Evolutionary conservation across 768 basidiomycete species (phyloP).

Genomic region (Hericium coralloides): DNA sequence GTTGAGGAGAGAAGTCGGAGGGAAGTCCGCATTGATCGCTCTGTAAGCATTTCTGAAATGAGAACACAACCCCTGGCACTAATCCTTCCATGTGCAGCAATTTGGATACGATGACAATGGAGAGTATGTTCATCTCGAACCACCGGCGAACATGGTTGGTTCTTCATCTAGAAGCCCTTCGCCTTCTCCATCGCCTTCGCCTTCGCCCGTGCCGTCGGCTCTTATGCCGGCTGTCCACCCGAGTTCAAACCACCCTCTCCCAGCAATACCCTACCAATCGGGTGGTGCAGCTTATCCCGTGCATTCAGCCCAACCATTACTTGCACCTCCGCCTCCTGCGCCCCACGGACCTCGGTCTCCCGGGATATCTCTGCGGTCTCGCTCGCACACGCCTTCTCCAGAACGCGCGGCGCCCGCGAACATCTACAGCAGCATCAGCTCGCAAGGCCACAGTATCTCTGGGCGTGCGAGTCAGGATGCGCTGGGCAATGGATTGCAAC

Average conservation of each 20-base stretch:
- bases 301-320: conserved; percentile 24
- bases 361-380: conserved; percentile 38
- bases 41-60: conserved; percentile 33
- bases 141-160: conserved; percentile 17
- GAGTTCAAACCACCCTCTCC: conserved; percentile 27
- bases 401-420: conserved; percentile 26
- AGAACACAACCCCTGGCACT: background rate
- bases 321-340: conserved; percentile 58
- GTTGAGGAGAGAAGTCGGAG: conserved; percentile 63
- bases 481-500: conserved; percentile 1
- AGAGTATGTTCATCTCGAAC: conserved; percentile 22
- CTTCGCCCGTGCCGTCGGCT: conserved; percentile 25
- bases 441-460: background rate
- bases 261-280: conserved; percentile 24
- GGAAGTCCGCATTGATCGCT: conserved; percentile 56
- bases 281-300: conserved; percentile 11
- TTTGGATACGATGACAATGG: conserved; percentile 31
- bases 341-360: conserved; percentile 70
- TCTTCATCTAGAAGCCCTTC: conserved; percentile 38
- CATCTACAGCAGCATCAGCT: background rate
- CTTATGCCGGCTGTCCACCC: conserved; percentile 17
- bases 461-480: conserved; percentile 3
- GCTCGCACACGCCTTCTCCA: conserved; percentile 68
- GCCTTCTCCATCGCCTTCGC: conserved; percentile 34
- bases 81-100: conserved; percentile 17